Evolutionary conservation across 2,329 filamentous ascomycete genomes (phyloP), one percentile per base, ranked within the genome.

Genomic region (Dothiorella sarmentorum): DNA sequence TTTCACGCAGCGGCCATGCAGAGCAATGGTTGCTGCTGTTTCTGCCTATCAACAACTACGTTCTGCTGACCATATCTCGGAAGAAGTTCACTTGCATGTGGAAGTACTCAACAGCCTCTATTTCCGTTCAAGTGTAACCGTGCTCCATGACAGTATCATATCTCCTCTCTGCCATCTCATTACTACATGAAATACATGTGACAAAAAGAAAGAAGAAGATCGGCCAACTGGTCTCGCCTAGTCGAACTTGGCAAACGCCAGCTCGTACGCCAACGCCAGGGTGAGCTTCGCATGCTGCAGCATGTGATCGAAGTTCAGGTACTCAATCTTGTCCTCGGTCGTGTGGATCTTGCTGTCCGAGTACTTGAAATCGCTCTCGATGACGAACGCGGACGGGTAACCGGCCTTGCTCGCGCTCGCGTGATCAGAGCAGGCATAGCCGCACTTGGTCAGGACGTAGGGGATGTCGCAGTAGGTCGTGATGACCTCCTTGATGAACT

Each of bases 401-500:
- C 87, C 88, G 17, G 86, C 86, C 75, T 89, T 89, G 63, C 83
- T 85, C 5, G 88, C 87, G 31, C 84, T 87, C 9, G 86, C 87
- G 64, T 91, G 88, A 66, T 90, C 88, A 7, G 85, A 88, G 76
- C 88, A 91, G 40, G 90, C 90, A 69, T 95, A 95, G 37, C 90
- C 91, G 68, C 91, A 96, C 78, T 93, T 89, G 17, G 91, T 96
- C 75, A 92, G 83, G 52, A 93, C 83, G 73, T 87, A 96, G 7
- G 90, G 89, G 62, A 97, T 94, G 55, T 85, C 83, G 76, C 92
- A 97, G 79, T 97, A 97, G 78, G 84, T 84, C 29, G 85, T 87
- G 63, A 97, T 88, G 61, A 96, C 83, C 67, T 87, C 83, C 81
- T 96, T 96, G 80, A 97, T 93, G 73, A 97, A 97, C 7, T 82